A percentile compares a stretch with the other conserved stretches of the same genome.
These are phyloP conservation scores for Aureobasidium leucospermi DNA, from an alignment of 2,329 filamentous ascomycete species.

Conservation along the genomic window DNA sequence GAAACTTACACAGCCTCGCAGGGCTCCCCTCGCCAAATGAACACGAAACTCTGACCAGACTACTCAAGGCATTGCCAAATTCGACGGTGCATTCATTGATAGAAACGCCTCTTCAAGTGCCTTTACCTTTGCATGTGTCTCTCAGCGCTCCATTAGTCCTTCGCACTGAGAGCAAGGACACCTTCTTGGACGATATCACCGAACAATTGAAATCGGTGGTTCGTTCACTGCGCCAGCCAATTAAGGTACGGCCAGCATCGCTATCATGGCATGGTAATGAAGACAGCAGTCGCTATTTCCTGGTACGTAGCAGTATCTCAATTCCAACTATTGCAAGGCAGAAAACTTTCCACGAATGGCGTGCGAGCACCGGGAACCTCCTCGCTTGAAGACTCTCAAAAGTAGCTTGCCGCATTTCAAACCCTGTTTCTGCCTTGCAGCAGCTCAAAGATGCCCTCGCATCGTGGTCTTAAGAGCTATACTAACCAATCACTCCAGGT, in stretches of 20 bases:
- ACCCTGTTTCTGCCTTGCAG: too few species aligned
- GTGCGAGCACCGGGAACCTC: too few species aligned
- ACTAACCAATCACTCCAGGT: not conserved
- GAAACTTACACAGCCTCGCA: conserved; percentile 1
- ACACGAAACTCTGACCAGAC: not conserved
- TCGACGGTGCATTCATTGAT: conserved; percentile 57
- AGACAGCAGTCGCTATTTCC: conserved; percentile 68
- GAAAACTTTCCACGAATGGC: too few species aligned
- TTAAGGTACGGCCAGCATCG: conserved; percentile 37
- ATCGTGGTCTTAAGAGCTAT: too few species aligned
- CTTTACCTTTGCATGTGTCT: conserved; percentile 81
- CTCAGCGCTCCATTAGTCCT: conserved; percentile 77
- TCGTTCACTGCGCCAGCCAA: conserved; percentile 24
- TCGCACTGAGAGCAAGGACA: conserved; percentile 60
- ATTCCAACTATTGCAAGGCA: too few species aligned
- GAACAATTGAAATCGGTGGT: not conserved
- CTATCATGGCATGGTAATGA: conserved; percentile 61
- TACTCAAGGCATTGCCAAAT: not conserved
- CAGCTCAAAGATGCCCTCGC: too few species aligned
- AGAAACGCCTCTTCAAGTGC: conserved; percentile 67
- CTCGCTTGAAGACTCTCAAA: too few species aligned
- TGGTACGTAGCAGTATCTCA: conserved; percentile 36
- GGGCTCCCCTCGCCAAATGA: conserved; percentile 5
- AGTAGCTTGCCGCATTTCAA: too few species aligned
- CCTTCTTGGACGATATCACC: conserved; percentile 55